Base-by-base conservation (phyloP, 1,284 basidiomycete genomes). In the Puccinia brachypodii region DNA sequence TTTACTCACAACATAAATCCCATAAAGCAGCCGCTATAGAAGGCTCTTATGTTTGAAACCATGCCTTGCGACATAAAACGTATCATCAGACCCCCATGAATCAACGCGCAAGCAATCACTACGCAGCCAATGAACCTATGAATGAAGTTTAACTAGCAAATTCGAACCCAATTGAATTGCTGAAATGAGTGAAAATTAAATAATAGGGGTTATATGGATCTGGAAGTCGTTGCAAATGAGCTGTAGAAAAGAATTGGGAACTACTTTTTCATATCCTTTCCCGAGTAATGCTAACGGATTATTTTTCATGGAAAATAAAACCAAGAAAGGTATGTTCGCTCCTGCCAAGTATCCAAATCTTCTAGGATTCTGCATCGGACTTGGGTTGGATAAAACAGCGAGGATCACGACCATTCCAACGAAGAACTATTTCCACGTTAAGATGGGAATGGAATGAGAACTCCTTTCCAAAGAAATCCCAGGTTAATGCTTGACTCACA, bases 301-400 rank as follows among this genome's bases (percentile, higher is more conserved):
- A 53, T 81, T 81, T 75, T 81, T 81, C 79, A 75, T 81, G 16
- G 79, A 81, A 56, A 81, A 73, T 14, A 81, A 50, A 0, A 81
- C 78, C 69, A 72, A 40, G 33, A 81, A 50, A 3, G 69, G 58
- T 19, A 81, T 72, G 69, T 72, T 74, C 11, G 53, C 68, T n/a
- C 19, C 53, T 28, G 78, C 78, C 22, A 81, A 42, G 44, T 44
- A 81, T 16, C 78, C 78, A 53, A 47, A 73, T 36, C 78, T 60
- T 74, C 40, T 53, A 11, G 78, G 78, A 53, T 81, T 81, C 31
- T 44, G 44, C 7, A 31, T 9, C 22, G 78, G 78, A 58, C n/a
- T 11, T 14, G 69, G 71, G 53, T 81, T 81, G 22, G 42, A 44
- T n/a, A 81, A 19, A 13, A 62, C 72, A 44, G 56, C 56, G 33